These are phyloP conservation scores for Aspergillus carlsbadensis DNA, from an alignment of 495 filamentous ascomycete genomes.

Conservation along the genomic window DNA sequence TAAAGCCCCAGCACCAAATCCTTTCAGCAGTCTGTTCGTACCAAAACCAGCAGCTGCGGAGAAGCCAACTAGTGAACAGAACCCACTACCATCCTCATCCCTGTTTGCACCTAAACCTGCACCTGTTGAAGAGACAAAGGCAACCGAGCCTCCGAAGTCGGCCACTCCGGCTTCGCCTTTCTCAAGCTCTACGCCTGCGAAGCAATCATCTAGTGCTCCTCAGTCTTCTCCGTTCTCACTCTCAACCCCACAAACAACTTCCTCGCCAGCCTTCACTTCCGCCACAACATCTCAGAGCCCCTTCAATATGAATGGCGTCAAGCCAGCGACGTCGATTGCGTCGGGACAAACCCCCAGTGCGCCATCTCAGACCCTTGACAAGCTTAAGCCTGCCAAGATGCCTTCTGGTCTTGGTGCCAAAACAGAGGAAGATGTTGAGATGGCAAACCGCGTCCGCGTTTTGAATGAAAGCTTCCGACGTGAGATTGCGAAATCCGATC, in stretches of 20 bases:
- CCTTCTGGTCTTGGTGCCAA: slow-evolving; percentile 17
- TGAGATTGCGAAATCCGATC: slow-evolving; percentile 28
- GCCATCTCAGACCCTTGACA: slow-evolving; percentile 11
- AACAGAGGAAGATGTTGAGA: slow-evolving; percentile 20
- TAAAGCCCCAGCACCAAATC: slow-evolving; percentile 17
- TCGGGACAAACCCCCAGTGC: background rate
- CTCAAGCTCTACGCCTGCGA: background rate
- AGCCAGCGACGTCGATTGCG: background rate
- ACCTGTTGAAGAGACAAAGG: slow-evolving; percentile 15
- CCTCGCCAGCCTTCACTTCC: background rate
- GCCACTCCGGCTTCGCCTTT: slow-evolving; percentile 6
- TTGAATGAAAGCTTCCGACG: slow-evolving; percentile 37
- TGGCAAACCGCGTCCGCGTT: slow-evolving; percentile 26
- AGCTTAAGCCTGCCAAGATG: slow-evolving; percentile 19
- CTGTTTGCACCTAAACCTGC: slow-evolving; percentile 18
- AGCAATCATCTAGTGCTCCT: slow-evolving; percentile 9
- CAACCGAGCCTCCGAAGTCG: slow-evolving; percentile 11
- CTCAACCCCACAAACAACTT: slow-evolving; percentile 10
- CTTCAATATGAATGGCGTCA: slow-evolving; percentile 15
- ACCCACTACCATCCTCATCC: slow-evolving; percentile 16
- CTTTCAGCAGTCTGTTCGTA: slow-evolving; percentile 31
- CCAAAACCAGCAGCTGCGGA: slow-evolving; percentile 19
- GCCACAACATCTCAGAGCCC: slow-evolving; percentile 7
- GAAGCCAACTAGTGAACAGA: slow-evolving; percentile 13
- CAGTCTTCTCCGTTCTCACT: slow-evolving; percentile 14